These are phyloP conservation scores for Leishmania aethiopica DNA, from an alignment of 208 protist genomes.

Conservation along the genomic window DNA sequence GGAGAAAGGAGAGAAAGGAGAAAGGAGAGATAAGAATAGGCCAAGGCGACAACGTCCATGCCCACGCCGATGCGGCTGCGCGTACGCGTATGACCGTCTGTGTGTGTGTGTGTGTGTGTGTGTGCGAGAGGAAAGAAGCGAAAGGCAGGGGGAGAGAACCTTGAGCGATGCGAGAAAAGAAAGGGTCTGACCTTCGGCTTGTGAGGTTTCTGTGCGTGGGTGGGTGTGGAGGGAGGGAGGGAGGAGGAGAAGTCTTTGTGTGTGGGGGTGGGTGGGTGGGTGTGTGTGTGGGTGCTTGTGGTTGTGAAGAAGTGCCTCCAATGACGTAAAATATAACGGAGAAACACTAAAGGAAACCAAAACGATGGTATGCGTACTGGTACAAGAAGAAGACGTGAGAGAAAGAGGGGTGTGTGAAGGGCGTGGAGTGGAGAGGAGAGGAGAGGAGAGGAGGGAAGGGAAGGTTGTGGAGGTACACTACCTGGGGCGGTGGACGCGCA, in stretches of 20 bases:
- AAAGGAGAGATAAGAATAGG: constrained; percentile 3
- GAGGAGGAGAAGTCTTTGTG: not conserved
- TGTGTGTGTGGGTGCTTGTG: not conserved
- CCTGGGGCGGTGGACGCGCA: not conserved
- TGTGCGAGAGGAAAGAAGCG: not conserved
- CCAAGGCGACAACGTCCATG: not conserved
- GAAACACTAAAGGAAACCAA: not conserved
- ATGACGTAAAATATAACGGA: not conserved
- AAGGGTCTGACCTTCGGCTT: too few species aligned
- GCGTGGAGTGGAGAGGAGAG: too few species aligned
- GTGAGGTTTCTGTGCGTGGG: not conserved
- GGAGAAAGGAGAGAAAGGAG: not conserved
- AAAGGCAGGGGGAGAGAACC: too few species aligned
- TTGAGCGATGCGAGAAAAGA: too few species aligned
- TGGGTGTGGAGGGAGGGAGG: not conserved
- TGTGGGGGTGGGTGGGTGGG: not conserved
- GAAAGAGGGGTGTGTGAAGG: not conserved
- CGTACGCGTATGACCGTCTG: not conserved
- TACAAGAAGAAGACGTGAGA: not conserved
- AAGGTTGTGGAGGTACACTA: not conserved
- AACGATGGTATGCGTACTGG: not conserved
- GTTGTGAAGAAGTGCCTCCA: not conserved
- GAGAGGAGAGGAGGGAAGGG: not conserved
- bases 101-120: not conserved
- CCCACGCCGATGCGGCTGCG: not conserved